Evolutionary conservation across 2,329 filamentous ascomycete genomes (phyloP).

Genomic region (Nothophaeocryptopus gaeumannii): DNA sequence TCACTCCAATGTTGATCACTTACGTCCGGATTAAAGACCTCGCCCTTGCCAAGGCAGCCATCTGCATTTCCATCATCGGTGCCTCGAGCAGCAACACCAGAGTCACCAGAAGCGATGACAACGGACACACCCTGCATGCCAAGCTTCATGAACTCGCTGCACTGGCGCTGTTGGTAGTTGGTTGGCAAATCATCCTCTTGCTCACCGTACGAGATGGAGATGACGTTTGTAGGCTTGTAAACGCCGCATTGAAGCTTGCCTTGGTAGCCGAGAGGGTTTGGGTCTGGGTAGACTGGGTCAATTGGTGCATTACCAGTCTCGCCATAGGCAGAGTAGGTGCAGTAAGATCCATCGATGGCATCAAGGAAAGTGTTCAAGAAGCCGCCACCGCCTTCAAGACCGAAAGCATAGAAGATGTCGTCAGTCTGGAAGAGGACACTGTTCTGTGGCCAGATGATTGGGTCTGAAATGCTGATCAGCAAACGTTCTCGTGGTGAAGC

Average conservation of each 20-base stretch:
- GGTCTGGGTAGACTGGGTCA: conserved; percentile 51
- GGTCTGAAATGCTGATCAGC: conserved; percentile 24
- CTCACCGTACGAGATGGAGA: conserved; percentile 55
- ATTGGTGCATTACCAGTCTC: conserved; percentile 20
- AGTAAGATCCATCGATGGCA: conserved; percentile 48
- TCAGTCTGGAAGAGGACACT: conserved; percentile 51
- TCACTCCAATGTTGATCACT: conserved; percentile 21
- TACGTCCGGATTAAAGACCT: conserved; percentile 50
- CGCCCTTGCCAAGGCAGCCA: conserved; percentile 20
- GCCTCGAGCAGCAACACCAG: conserved; percentile 31
- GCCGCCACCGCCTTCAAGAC: conserved; percentile 31
- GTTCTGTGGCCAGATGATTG: conserved; percentile 53
- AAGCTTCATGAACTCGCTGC: conserved; percentile 58
- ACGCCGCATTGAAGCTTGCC: conserved; percentile 47
- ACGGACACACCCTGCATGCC: conserved; percentile 49
- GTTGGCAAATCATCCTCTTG: conserved; percentile 39
- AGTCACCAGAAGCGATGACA: conserved; percentile 53
- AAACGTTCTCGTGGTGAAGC: conserved; percentile 42
- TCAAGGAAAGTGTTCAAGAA: conserved; percentile 43
- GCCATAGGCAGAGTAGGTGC: conserved; percentile 28
- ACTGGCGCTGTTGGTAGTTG: conserved; percentile 53
- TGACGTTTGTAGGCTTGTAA: conserved; percentile 50
- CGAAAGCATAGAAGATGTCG: conserved; percentile 30
- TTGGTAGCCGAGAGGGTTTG: conserved; percentile 38
- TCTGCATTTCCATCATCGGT: conserved; percentile 33